phyloP scores from a whole-genome alignment of 1,284 basidiomycete genomes.

The Cryptococcus sp. region DNA sequence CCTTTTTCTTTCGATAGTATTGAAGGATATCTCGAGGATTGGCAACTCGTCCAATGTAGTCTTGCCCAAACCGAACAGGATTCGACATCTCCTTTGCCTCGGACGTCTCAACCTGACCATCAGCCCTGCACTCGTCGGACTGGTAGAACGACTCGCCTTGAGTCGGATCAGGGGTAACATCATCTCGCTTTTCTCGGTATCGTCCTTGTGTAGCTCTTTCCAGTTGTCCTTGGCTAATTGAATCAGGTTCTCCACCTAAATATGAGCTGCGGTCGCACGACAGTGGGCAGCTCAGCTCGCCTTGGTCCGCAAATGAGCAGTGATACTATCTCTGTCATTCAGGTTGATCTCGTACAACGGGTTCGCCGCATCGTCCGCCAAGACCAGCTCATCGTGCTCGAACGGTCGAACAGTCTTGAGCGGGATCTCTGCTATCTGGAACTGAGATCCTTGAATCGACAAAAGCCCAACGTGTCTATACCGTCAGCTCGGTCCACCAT shows the following conservation, averaged over 20 bases:
- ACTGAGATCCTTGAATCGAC: slow-evolving; percentile 78
- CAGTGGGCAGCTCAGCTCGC: slow-evolving; percentile 50
- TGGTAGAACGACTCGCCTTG: slow-evolving; percentile 52
- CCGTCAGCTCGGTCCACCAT: too few relatives aligned
- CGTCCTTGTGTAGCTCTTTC: slow-evolving; percentile 64
- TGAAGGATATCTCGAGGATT: slow-evolving; percentile 90
- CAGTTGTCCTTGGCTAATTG: slow-evolving; percentile 68
- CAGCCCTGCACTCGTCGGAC: neutral
- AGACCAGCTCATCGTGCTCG: slow-evolving; percentile 75
- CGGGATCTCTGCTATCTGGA: slow-evolving; percentile 74
- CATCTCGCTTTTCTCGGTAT: slow-evolving; percentile 49
- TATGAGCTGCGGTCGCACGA: neutral
- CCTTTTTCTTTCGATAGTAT: slow-evolving; percentile 78
- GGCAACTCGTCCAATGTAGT: slow-evolving; percentile 83
- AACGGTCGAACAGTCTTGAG: slow-evolving; percentile 91
- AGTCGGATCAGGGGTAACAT: slow-evolving; percentile 89
- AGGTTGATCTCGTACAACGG: slow-evolving; percentile 61
- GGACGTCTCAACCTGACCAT: slow-evolving; percentile 74
- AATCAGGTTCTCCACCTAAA: slow-evolving; percentile 72
- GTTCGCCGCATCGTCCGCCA: slow-evolving; percentile 69
- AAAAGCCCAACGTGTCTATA: slow-evolving; percentile 84
- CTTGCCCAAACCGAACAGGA: slow-evolving; percentile 92
- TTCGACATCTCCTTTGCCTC: slow-evolving; percentile 85
- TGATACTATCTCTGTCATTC: slow-evolving; percentile 70
- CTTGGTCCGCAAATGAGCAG: slow-evolving; percentile 67